Conservation (phyloP, 179 eudicot species). For the Carnegiea gigantea region DNA sequence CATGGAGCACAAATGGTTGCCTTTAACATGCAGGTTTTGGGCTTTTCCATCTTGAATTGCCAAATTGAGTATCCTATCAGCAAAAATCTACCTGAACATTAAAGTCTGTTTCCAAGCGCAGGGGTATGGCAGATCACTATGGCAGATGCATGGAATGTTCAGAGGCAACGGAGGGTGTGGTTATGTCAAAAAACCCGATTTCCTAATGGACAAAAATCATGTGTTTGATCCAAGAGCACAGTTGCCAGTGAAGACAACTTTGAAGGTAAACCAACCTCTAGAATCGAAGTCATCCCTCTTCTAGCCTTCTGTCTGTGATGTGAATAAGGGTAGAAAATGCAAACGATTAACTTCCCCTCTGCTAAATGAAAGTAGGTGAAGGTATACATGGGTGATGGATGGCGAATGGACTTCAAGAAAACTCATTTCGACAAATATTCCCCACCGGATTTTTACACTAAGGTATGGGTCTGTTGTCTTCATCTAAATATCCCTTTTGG, state of each 20-base stretch:
- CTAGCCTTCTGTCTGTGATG: background rate
- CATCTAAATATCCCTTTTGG: background rate
- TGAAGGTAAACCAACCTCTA: slow-evolving; percentile 47
- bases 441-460: slow-evolving; percentile 83
- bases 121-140: slow-evolving; percentile 82
- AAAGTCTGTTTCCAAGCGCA: slow-evolving; percentile 26
- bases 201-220: slow-evolving; percentile 43
- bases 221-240: slow-evolving; percentile 63
- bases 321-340: background rate
- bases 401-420: slow-evolving; percentile 83
- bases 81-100: background rate
- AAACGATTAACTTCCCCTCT: background rate
- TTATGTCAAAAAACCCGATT: slow-evolving; percentile 78
- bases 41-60: background rate
- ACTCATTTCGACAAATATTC: slow-evolving; percentile 82
- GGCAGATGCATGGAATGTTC: slow-evolving; percentile 96
- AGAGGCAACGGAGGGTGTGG: slow-evolving; percentile 91
- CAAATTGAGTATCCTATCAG: background rate
- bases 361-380: slow-evolving; percentile 52
- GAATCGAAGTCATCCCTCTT: background rate
- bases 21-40: slow-evolving; percentile 87
- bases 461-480: slow-evolving; percentile 34
- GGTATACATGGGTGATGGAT: slow-evolving; percentile 89
- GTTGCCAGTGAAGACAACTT: slow-evolving; percentile 51
- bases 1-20: slow-evolving; percentile 99